Evolutionary conservation across 768 basidiomycete species (phyloP), one percentile per base, ranked within the genome.

Genomic region (Russula vinacea): DNA sequence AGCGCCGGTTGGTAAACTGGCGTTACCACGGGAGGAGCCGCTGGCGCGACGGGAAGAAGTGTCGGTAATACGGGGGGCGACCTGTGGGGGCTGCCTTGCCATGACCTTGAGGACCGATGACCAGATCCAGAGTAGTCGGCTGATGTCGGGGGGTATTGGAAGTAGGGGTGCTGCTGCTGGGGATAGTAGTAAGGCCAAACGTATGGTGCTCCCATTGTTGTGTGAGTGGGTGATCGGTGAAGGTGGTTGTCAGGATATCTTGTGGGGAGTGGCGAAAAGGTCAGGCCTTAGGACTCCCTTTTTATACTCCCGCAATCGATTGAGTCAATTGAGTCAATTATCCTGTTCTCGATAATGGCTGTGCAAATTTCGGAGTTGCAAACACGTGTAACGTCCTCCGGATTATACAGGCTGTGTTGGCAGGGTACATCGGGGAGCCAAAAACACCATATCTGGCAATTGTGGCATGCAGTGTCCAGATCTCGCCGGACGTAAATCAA

Each of bases 151-250:
- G 58, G 62, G 51, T 29, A 67, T 33, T 65, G 64, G 37, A 65
- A 61, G 49, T 65, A 65, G 16, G 57, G 63, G 51, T 67, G 58
- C 22, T 60, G 45, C 45, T 44, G 62, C 50, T 56, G 64, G 42
- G 63, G 59, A 13, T 50, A 45, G 56, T 56, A 60, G 66, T 67
- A 67, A 22, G 66, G 66, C 58, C 58, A 67, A 16, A 60, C 54
- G 47, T 37, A 67, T 35, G n/a, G 58, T 22, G 45, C 5, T 8
- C 45, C 24, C 66, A 67, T 67, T 19, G 58, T 55, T 58, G 6
- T 22, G 33, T 51, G 44, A 35, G 33, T 26, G 47, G 19, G n/a
- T 19, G 14, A 35, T 58, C 32, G 45, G 45, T 37, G 32, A 24
- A 10, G 47, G 35, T 47, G 37, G 40, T 39, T 17, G 57, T 44